These are phyloP conservation scores for Hypomontagnella monticulosa DNA, from an alignment of 495 filamentous ascomycete genomes.

Conservation along the genomic window DNA sequence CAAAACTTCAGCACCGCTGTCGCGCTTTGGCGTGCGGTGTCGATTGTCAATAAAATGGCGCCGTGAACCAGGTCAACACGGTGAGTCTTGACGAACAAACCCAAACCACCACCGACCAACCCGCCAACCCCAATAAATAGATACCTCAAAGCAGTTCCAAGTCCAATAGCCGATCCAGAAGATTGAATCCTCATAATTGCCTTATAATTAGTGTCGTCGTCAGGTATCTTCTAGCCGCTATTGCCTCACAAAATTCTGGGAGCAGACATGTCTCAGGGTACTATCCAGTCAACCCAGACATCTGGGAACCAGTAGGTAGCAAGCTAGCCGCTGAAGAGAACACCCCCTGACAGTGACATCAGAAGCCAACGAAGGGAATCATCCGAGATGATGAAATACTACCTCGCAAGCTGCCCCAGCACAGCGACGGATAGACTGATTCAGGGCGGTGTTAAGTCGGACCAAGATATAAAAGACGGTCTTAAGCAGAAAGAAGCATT, in stretches of 20 bases:
- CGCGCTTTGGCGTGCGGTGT: conserved; percentile 26
- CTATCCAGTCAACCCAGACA: conserved; percentile 7
- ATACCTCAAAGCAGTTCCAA: background rate
- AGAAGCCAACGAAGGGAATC: conserved; percentile 4
- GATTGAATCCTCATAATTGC: background rate
- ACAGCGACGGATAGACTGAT: conserved; percentile 40
- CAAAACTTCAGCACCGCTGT: conserved; percentile 16
- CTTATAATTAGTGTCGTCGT: background rate
- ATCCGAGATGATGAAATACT: conserved; percentile 33
- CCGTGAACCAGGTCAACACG: background rate
- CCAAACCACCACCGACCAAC: conserved; percentile 8
- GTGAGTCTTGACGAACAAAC: conserved; percentile 6
- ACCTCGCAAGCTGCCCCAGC: conserved; percentile 32
- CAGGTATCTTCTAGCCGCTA: background rate
- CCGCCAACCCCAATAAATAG: background rate
- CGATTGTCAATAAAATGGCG: conserved; percentile 23
- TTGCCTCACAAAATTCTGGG: background rate
- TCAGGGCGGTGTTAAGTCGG: conserved; percentile 29
- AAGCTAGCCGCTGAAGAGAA: background rate
- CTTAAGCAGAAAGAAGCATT: conserved; percentile 9
- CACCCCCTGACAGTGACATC: background rate
- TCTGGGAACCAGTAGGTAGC: conserved; percentile 31
- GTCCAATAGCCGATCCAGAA: background rate
- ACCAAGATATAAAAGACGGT: conserved; percentile 11
- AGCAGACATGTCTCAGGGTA: conserved; percentile 27